A percentile compares a stretch with the other conserved stretches of the same genome.
These are phyloP conservation scores for Clavulina sp. DNA, from an alignment of 768 basidiomycete genomes.

Conservation along the genomic window DNA sequence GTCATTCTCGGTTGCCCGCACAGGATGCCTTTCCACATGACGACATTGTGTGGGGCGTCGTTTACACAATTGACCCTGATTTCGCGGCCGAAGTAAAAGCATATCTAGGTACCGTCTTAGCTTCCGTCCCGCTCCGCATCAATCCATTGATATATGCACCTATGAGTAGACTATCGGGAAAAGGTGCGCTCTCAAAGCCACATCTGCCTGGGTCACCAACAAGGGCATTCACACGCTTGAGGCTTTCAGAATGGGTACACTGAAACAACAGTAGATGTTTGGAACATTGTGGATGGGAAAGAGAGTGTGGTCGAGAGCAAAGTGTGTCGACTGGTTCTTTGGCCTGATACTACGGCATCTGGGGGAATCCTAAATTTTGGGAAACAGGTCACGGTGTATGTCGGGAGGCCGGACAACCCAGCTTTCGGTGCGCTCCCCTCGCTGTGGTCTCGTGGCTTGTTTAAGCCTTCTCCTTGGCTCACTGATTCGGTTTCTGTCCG, in stretches of 20 bases:
- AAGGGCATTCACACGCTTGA: not conserved
- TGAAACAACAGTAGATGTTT: constrained; percentile 57
- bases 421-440: constrained; percentile 49
- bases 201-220: not conserved
- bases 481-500: not conserved
- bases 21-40: constrained; percentile 56
- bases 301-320: constrained; percentile 35
- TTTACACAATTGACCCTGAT: constrained; percentile 70
- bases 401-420: constrained; percentile 72
- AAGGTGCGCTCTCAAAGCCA: constrained; percentile 53
- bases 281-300: constrained; percentile 34
- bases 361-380: not conserved
- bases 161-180: constrained; percentile 54
- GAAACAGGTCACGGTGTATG: constrained; percentile 48
- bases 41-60: constrained; percentile 78
- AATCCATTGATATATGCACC: not conserved
- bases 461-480: not conserved
- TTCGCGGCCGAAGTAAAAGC: constrained; percentile 61
- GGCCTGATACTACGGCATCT: not conserved
- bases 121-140: not conserved
- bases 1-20: not conserved
- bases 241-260: constrained; percentile 70
- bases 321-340: not conserved
- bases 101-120: constrained; percentile 48
- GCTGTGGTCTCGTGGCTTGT: not conserved